phyloP scores from a whole-genome alignment of 805 yeast species.

The Metschnikowia matae region DNA sequence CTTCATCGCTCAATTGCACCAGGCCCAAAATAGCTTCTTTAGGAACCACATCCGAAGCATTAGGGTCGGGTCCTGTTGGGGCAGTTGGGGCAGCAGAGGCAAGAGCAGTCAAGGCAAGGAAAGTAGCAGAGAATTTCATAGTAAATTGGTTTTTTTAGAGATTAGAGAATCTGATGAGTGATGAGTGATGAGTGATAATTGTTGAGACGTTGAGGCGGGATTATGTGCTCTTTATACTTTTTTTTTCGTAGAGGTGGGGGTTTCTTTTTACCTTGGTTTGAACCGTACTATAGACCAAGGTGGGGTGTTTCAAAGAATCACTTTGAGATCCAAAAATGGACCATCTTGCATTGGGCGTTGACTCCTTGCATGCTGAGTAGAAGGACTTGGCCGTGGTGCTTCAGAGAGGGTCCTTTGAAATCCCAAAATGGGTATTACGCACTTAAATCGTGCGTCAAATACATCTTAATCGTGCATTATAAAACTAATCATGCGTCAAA shows the following conservation, averaged over 20 bases:
- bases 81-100: not conserved
- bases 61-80: not conserved
- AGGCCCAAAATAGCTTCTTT: constrained; percentile 14
- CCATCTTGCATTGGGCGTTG: not conserved
- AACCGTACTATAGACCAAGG: not conserved
- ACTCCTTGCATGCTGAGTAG: not conserved
- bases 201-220: not conserved
- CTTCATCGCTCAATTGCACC: constrained; percentile 11
- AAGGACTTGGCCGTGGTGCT: not conserved
- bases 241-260: not conserved
- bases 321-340: not conserved
- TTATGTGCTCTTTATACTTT: not conserved
- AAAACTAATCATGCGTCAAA: too few relatives aligned
- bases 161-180: not conserved
- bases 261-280: too few relatives aligned
- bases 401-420: constrained; percentile 9
- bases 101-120: constrained; percentile 16
- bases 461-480: not conserved
- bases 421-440: constrained; percentile 4
- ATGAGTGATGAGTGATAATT: not conserved
- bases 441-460: not conserved
- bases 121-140: constrained; percentile 16
- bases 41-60: constrained; percentile 6
- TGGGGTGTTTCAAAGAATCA: not conserved
- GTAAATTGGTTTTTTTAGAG: not conserved